Percentiles rank a stretch among this genome's conserved stretches.
Conservation (phyloP, 352 stramenopile species). For the Phytopythium cucurbitacearum region DNA sequence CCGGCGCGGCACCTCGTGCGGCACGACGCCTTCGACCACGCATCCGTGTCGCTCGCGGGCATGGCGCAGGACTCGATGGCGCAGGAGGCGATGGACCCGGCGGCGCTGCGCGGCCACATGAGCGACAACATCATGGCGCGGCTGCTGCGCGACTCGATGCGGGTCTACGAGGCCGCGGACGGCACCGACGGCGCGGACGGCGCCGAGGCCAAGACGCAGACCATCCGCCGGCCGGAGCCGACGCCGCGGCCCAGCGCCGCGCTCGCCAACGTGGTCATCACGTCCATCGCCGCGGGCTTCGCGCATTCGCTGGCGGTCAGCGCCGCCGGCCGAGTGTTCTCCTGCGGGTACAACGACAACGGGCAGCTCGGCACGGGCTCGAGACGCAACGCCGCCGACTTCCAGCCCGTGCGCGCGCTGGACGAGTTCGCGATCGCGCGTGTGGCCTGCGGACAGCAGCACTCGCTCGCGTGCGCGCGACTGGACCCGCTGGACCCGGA, state of each 20-base stretch:
- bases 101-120: slow-evolving; percentile 22
- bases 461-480: slow-evolving; percentile 51
- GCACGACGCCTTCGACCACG: slow-evolving; percentile 39
- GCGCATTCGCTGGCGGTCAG: slow-evolving; percentile 67
- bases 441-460: slow-evolving; percentile 73
- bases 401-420: slow-evolving; percentile 44
- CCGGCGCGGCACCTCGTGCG: slow-evolving; percentile 20
- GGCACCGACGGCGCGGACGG: slow-evolving; percentile 16
- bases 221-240: slow-evolving; percentile 46
- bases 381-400: slow-evolving; percentile 60
- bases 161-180: slow-evolving; percentile 48
- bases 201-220: slow-evolving; percentile 39
- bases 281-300: slow-evolving; percentile 58
- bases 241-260: slow-evolving; percentile 34
- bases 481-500: slow-evolving; percentile 9
- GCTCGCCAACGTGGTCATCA: slow-evolving; percentile 43
- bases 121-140: slow-evolving; percentile 52
- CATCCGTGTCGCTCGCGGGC: slow-evolving; percentile 51
- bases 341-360: slow-evolving; percentile 84
- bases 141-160: slow-evolving; percentile 61
- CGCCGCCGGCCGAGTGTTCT: slow-evolving; percentile 47
- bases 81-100: slow-evolving; percentile 17
- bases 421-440: slow-evolving; percentile 47
- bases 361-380: slow-evolving; percentile 66
- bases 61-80: slow-evolving; percentile 23